A percentile compares a stretch with the other conserved stretches of the same genome.
phyloP scores from a whole-genome alignment of 1,139 yeast species.

The Blastobotrys proliferans region DNA sequence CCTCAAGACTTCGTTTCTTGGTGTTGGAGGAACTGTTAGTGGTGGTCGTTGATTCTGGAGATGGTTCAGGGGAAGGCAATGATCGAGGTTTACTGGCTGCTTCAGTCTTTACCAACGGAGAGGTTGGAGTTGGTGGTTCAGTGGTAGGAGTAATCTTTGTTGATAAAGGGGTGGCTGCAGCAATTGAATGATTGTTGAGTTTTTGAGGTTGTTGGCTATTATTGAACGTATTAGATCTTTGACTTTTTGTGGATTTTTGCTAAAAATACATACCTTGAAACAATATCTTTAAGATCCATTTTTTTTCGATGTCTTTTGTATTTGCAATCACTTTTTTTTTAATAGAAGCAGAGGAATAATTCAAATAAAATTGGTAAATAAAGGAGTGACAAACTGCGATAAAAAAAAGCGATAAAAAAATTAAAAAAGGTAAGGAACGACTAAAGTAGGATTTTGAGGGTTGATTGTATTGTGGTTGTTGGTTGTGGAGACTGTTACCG shows the following conservation, averaged over 20 bases:
- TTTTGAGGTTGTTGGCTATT: background rate
- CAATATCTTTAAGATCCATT: conserved; percentile 19
- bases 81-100: conserved; percentile 12
- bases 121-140: conserved; percentile 16
- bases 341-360: background rate
- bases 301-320: background rate
- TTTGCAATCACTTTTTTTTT: background rate
- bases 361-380: background rate
- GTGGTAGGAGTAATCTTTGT: conserved; percentile 6
- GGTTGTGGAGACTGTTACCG: background rate
- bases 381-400: conserved; percentile 1
- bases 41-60: conserved; percentile 15
- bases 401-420: background rate
- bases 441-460: conserved; percentile 5
- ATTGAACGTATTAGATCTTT: background rate
- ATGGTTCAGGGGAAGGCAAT: conserved; percentile 23
- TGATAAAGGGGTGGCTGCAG: background rate
- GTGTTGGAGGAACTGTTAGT: background rate
- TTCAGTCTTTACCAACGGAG: conserved; percentile 10
- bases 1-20: conserved; percentile 1
- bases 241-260: background rate
- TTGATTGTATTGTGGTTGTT: conserved; percentile 1
- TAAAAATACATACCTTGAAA: conserved; percentile 5
- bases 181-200: background rate
- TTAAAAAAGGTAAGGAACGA: conserved; percentile 8